Evolutionary conservation across 176 grass and related monocot species (phyloP).

Genomic region (Puya raimondii): DNA sequence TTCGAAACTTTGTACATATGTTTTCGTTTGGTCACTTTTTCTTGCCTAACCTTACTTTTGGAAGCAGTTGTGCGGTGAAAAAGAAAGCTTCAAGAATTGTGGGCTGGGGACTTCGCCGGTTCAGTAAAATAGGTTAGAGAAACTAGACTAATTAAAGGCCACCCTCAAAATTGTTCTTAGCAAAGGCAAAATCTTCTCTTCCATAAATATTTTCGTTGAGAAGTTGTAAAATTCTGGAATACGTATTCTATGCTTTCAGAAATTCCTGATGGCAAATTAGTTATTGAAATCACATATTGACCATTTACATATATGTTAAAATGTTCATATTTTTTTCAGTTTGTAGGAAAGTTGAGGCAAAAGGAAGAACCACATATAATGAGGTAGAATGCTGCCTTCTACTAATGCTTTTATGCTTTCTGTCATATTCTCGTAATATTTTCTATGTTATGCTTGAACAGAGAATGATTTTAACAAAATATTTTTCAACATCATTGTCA

Average conservation of each 20-base stretch:
- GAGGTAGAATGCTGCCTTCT: slow-evolving; percentile 42
- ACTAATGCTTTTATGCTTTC: not conserved
- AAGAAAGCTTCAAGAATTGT: slow-evolving; percentile 70
- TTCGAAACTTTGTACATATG: slow-evolving; percentile 3
- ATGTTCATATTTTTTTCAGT: slow-evolving; percentile 38
- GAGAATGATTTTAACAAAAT: not conserved
- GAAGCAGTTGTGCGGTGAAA: slow-evolving; percentile 21
- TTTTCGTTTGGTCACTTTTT: slow-evolving; percentile 4
- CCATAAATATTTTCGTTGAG: not conserved
- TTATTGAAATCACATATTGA: not conserved
- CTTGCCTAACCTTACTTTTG: not conserved
- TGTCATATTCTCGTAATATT: not conserved
- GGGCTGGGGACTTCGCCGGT: slow-evolving; percentile 84
- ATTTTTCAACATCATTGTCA: no score
- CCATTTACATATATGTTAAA: slow-evolving; percentile 1
- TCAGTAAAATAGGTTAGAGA: slow-evolving; percentile 77
- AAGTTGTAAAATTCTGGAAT: not conserved
- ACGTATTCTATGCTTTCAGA: not conserved
- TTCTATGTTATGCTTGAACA: not conserved
- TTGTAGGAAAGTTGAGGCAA: slow-evolving; percentile 87
- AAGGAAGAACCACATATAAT: slow-evolving; percentile 84
- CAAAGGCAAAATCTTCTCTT: not conserved
- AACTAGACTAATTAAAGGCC: not conserved
- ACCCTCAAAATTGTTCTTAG: not conserved
- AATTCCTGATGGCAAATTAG: not conserved